These are phyloP conservation scores for Nymphaea thermarum DNA, from an alignment of 164 flowering plant genomes.

Conservation along the genomic window DNA sequence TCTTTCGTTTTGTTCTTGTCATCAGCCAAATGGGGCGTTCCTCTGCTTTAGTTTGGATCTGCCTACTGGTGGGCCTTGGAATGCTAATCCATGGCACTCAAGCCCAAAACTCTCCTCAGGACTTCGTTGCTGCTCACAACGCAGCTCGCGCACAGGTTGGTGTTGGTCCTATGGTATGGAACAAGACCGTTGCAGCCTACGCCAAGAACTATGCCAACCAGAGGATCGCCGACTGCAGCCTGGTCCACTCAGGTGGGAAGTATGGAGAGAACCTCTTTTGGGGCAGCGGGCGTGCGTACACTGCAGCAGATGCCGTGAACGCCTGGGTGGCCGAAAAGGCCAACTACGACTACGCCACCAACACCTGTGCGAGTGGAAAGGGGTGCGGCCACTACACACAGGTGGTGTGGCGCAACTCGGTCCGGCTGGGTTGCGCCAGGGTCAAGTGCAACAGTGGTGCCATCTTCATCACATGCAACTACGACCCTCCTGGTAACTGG, in stretches of 20 bases:
- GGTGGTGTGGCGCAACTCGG: slow-evolving; percentile 24
- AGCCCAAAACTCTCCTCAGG: slow-evolving; percentile 27
- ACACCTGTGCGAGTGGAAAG: slow-evolving; percentile 9
- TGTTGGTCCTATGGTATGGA: slow-evolving; percentile 10
- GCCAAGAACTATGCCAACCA: slow-evolving; percentile 14
- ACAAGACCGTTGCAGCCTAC: slow-evolving; percentile 9
- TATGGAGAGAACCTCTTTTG: slow-evolving; percentile 20
- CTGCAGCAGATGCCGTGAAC: slow-evolving; percentile 6
- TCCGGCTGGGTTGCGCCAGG: slow-evolving; percentile 31
- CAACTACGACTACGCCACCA: slow-evolving; percentile 9
- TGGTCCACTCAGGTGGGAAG: slow-evolving; percentile 6
- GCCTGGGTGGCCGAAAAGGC: slow-evolving; percentile 15
- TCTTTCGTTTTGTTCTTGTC: no score
- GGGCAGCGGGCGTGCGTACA: neutral
- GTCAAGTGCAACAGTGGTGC: slow-evolving; percentile 15
- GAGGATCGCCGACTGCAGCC: slow-evolving; percentile 7
- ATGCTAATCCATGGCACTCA: neutral
- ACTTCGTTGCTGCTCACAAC: slow-evolving; percentile 29
- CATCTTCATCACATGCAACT: slow-evolving; percentile 25
- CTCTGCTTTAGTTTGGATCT: no score
- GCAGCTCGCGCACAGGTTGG: slow-evolving; percentile 14
- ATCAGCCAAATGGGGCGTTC: no score
- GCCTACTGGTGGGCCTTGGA: neutral
- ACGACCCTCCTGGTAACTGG: slow-evolving; percentile 25
- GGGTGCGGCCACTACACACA: slow-evolving; percentile 39